phyloP scores from a whole-genome alignment of 768 basidiomycete genomes.

The Lactifluus volemus region DNA sequence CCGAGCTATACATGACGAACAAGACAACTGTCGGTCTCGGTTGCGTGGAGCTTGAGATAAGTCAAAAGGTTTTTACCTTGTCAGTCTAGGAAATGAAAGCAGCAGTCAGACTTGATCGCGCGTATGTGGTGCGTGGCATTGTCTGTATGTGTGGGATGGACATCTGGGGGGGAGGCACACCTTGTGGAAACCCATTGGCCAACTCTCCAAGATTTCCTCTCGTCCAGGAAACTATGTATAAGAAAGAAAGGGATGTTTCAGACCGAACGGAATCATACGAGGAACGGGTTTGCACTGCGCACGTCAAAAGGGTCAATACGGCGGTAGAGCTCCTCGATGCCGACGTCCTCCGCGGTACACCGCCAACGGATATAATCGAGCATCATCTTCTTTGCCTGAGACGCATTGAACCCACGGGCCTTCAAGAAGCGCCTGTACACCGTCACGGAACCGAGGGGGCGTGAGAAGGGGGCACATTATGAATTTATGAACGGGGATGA shows the following conservation, averaged over 20 bases:
- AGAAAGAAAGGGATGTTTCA: not conserved
- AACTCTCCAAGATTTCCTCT: constrained; percentile 58
- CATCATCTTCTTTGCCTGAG: constrained; percentile 56
- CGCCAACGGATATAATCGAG: constrained; percentile 62
- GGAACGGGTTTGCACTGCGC: constrained; percentile 24
- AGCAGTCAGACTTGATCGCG: not conserved
- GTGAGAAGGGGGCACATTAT: too few species aligned
- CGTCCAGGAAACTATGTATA: constrained; percentile 55
- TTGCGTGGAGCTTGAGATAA: not conserved
- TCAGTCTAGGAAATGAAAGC: constrained; percentile 41
- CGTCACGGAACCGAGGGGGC: not conserved
- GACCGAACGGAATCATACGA: not conserved
- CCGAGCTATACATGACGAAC: constrained; percentile 39
- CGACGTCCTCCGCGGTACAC: constrained; percentile 49
- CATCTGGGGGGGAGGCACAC: constrained; percentile 26
- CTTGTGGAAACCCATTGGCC: constrained; percentile 78
- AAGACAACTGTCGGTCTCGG: not conserved
- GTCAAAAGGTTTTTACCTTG: constrained; percentile 36
- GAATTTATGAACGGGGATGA: not conserved
- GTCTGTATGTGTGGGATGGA: not conserved
- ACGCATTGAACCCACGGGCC: constrained; percentile 56
- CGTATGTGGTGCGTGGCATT: not conserved
- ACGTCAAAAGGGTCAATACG: constrained; percentile 65
- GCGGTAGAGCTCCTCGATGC: constrained; percentile 56
- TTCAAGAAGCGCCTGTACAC: constrained; percentile 64